Evolutionary conservation across 768 basidiomycete genomes (phyloP).

Genomic region (Dacryopinax primogenitus): DNA sequence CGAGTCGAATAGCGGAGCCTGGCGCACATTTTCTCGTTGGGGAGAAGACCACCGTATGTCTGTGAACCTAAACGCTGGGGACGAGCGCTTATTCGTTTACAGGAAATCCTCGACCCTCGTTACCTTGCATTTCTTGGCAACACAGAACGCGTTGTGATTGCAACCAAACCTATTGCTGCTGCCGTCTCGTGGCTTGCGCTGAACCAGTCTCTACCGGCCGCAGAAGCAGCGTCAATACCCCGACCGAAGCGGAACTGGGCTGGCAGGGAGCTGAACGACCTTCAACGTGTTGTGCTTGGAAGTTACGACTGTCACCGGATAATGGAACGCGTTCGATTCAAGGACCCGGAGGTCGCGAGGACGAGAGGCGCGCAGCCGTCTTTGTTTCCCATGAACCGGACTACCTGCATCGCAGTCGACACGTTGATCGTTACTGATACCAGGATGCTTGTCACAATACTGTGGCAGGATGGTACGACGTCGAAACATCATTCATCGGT

Average conservation of each 20-base stretch:
- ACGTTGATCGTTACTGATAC: conserved; percentile 58
- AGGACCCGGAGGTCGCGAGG: conserved; percentile 26
- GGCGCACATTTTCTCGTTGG: conserved; percentile 64
- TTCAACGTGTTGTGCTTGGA: conserved; percentile 49
- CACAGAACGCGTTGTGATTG: conserved; percentile 49
- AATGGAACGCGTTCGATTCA: conserved; percentile 57
- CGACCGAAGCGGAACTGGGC: conserved; percentile 70
- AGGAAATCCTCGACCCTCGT: conserved; percentile 33
- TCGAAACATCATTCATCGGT: conserved; percentile 50
- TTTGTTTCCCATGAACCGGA: conserved; percentile 44
- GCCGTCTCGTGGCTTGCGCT: conserved; percentile 78
- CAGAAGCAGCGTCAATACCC: conserved; percentile 40
- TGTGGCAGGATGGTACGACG: conserved; percentile 78
- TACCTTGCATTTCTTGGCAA: conserved; percentile 9
- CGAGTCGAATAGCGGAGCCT: conserved; percentile 65
- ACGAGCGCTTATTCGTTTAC: conserved; percentile 34
- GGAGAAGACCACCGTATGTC: conserved; percentile 51
- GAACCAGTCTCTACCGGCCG: conserved; percentile 60
- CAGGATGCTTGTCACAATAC: conserved; percentile 49
- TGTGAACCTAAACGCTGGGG: conserved; percentile 44
- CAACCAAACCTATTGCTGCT: conserved; percentile 61
- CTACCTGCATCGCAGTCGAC: conserved; percentile 38
- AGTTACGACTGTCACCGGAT: conserved; percentile 55
- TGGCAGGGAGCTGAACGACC: conserved; percentile 46
- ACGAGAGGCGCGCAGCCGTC: conserved; percentile 39